A percentile compares a stretch with the other conserved stretches of the same genome.
Conservation (phyloP, 129 eudicot species). For the Pseudognaphalium luteoalbum region DNA sequence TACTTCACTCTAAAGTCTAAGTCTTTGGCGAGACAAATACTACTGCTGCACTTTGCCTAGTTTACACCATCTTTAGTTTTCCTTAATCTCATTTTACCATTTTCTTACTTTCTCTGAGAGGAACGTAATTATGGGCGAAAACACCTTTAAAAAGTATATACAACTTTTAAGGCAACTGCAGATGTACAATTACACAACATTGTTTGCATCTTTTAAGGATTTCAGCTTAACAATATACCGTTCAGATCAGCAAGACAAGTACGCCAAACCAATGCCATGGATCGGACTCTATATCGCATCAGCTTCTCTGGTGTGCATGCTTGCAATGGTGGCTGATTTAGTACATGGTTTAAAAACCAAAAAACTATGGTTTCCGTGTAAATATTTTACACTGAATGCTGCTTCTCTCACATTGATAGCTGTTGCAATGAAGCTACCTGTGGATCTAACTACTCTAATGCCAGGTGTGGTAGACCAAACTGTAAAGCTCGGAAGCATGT, state of each 20-base stretch:
- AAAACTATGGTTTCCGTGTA: constrained; percentile 41
- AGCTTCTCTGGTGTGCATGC: constrained; percentile 6
- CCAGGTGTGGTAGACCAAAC: background rate
- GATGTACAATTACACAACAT: too few relatives aligned
- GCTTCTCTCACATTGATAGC: constrained; percentile 10
- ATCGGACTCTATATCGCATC: constrained; percentile 21
- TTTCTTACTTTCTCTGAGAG: too few relatives aligned
- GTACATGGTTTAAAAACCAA: background rate
- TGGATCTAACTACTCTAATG: constrained; percentile 14
- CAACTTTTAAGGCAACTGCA: too few relatives aligned
- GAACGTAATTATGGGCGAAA: too few relatives aligned
- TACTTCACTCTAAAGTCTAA: too few relatives aligned
- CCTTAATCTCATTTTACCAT: too few relatives aligned
- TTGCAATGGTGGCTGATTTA: constrained; percentile 23
- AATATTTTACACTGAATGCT: constrained; percentile 32
- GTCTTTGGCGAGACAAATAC: too few relatives aligned
- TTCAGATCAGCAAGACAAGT: background rate
- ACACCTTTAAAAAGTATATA: too few relatives aligned
- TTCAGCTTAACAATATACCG: background rate
- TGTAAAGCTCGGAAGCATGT: constrained; percentile 25
- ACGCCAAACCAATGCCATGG: constrained; percentile 11
- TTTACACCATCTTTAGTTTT: too few relatives aligned
- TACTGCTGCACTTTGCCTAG: too few relatives aligned
- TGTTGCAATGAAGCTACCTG: constrained; percentile 9
- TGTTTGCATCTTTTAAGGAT: too few relatives aligned